Conservation (phyloP, 208 protist species). For the Acanthamoeba sp. region DNA sequence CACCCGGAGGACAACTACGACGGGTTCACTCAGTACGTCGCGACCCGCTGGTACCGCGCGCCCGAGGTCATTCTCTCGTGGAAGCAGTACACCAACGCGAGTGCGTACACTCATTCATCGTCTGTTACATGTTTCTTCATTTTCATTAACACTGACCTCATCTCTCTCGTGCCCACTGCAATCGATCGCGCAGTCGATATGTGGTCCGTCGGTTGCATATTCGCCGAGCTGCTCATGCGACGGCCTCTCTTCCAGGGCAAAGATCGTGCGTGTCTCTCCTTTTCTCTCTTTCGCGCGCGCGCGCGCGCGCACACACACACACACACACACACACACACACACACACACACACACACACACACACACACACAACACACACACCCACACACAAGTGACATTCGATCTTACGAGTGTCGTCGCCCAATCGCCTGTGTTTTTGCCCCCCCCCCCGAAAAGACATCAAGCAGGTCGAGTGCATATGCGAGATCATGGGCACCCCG, state of each 20-base stretch:
- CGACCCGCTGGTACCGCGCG: slow-evolving; percentile 96
- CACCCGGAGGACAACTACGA: slow-evolving; percentile 50
- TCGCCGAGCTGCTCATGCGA: slow-evolving; percentile 97
- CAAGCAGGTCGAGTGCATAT: slow-evolving; percentile 82
- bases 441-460: slow-evolving; percentile 61
- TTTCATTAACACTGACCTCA: no score
- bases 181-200: slow-evolving; percentile 94
- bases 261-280: slow-evolving; percentile 88
- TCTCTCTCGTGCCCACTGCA: neutral
- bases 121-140: no score
- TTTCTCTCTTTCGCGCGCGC: neutral
- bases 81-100: slow-evolving; percentile 89
- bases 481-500: slow-evolving; percentile 85
- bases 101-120: slow-evolving; percentile 52
- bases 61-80: slow-evolving; percentile 96
- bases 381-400: no score
- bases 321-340: no score
- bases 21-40: slow-evolving; percentile 92
- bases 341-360: no score
- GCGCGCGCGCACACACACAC: no score
- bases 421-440: neutral
- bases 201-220: slow-evolving; percentile 99
- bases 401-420: no score
- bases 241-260: slow-evolving; percentile 95
- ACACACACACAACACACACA: no score